phyloP scores from a whole-genome alignment of 495 filamentous ascomycete genomes.

The Cercophora sp. region DNA sequence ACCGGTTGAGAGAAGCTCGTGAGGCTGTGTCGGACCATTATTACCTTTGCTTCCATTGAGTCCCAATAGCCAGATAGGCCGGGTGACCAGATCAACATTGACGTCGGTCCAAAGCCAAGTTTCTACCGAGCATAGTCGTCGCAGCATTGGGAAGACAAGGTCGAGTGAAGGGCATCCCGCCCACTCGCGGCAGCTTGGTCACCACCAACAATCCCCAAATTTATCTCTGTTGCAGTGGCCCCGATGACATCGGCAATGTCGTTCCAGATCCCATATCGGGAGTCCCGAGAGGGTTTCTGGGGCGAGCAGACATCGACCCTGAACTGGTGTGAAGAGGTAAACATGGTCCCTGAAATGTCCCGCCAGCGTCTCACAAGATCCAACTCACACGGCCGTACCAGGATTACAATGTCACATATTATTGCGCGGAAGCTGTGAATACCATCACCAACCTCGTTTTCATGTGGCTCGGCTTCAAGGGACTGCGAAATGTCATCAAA shows the following conservation, averaged over 20 bases:
- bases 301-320: constrained; percentile 80
- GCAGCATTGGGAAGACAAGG: no score
- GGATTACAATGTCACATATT: constrained; percentile 48
- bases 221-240: no score
- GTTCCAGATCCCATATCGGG: constrained; percentile 63
- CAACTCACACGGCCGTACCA: constrained; percentile 14
- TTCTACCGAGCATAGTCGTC: no score
- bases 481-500: constrained; percentile 63
- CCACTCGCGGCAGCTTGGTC: no score
- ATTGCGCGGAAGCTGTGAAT: constrained; percentile 45
- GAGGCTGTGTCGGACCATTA: no score
- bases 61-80: no score
- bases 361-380: background rate
- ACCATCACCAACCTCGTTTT: constrained; percentile 80
- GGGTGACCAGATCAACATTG: no score
- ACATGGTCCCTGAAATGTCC: constrained; percentile 5
- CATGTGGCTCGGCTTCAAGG: constrained; percentile 66
- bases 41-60: no score
- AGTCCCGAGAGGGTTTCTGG: constrained; percentile 70
- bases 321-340: constrained; percentile 92
- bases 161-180: no score
- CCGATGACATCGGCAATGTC: constrained; percentile 15
- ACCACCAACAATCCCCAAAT: no score
- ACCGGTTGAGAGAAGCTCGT: no score
- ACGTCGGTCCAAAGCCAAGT: no score